A percentile compares a stretch with the other conserved stretches of the same genome.
Evolutionary conservation across 805 yeast genomes (phyloP).

Genomic region (Yamadazyma kitorensis): DNA sequence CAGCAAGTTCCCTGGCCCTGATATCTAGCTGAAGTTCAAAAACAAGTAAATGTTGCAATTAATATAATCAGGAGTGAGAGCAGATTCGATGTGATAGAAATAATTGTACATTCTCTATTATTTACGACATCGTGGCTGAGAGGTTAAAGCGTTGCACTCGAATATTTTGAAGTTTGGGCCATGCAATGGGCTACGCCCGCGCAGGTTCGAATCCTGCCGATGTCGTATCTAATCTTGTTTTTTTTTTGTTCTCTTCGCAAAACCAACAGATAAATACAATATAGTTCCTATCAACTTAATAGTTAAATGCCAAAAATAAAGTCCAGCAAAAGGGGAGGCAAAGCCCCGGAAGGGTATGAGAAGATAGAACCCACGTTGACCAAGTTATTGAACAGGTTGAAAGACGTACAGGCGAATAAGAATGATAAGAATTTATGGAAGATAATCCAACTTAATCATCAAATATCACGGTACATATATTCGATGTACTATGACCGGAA

Average conservation of each 20-base stretch:
- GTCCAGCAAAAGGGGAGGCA: conserved; percentile 39
- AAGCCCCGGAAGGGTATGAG: conserved; percentile 73
- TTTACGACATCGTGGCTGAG: conserved; percentile 37
- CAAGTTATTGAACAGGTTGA: conserved; percentile 57
- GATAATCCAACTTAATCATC: conserved; percentile 67
- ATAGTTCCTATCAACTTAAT: no score
- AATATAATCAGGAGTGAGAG: no score
- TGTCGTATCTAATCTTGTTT: conserved; percentile 38
- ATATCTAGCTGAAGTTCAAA: no score
- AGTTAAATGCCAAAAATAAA: conserved; percentile 44
- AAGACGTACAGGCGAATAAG: conserved; percentile 45
- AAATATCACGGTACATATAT: conserved; percentile 71
- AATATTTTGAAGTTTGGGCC: conserved; percentile 17
- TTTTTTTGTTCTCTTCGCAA: conserved; percentile 13
- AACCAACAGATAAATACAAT: neutral
- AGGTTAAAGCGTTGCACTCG: conserved; percentile 44
- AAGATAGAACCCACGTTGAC: conserved; percentile 64
- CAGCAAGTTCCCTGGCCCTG: no score
- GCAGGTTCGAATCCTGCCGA: conserved; percentile 48
- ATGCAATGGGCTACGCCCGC: conserved; percentile 44
- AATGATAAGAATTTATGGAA: conserved; percentile 65
- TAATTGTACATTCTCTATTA: no score
- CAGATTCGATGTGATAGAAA: no score
- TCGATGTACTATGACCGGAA: conserved; percentile 70
- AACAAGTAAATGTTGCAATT: no score